These are phyloP conservation scores for Xylariales sp. DNA, from an alignment of 2,329 filamentous ascomycete genomes.

Conservation along the genomic window DNA sequence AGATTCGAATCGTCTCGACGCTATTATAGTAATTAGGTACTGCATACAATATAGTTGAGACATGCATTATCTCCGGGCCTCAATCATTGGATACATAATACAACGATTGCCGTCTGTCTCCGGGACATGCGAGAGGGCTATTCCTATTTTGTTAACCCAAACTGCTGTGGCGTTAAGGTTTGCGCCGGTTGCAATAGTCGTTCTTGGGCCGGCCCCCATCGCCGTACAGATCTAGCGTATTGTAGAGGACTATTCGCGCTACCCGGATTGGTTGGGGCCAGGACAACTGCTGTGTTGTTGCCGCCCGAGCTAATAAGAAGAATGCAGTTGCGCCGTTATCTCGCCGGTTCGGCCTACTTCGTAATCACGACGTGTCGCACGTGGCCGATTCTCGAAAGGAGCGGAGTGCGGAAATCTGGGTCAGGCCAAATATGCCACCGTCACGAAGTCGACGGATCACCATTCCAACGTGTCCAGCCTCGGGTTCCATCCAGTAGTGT, in stretches of 20 bases:
- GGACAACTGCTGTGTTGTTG: slow-evolving; percentile 3
- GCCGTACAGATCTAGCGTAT: slow-evolving; percentile 19
- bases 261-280: not conserved
- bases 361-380: not conserved
- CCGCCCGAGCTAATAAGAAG: not conserved
- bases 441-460: slow-evolving; percentile 1
- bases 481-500: slow-evolving; percentile 6
- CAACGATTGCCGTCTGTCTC: not conserved
- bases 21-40: not conserved
- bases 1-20: not conserved
- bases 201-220: slow-evolving; percentile 7
- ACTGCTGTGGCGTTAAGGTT: slow-evolving; percentile 37
- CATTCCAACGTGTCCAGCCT: not conserved
- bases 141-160: slow-evolving; percentile 25
- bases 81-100: not conserved
- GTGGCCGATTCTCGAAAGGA: slow-evolving; percentile 1
- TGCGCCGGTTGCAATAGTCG: slow-evolving; percentile 26
- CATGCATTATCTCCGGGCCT: not conserved
- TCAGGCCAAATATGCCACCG: not conserved
- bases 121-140: slow-evolving; percentile 15
- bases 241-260: slow-evolving; percentile 1
- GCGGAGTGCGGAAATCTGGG: not conserved
- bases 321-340: slow-evolving; percentile 16
- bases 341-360: slow-evolving; percentile 6
- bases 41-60: too few species aligned